Conservation (phyloP, 306 rosid species). For the Lathyrus tuberosus region DNA sequence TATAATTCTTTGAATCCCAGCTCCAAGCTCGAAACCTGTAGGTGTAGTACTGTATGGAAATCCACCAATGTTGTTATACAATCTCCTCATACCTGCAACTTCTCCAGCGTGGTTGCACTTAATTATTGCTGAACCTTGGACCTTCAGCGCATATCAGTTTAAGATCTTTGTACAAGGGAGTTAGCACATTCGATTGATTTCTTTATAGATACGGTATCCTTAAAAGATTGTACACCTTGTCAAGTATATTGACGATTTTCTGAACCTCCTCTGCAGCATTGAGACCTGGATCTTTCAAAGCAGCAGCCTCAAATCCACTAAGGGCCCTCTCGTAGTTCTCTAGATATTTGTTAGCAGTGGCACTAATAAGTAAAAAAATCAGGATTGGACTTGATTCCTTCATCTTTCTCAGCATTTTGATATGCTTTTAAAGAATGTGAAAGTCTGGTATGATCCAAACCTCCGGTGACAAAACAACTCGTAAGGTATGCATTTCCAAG, state of each 20-base stretch:
- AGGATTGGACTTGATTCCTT: slow-evolving; percentile 80
- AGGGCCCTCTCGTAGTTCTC: slow-evolving; percentile 96
- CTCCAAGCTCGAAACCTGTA: too few species aligned
- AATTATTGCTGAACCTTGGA: too few species aligned
- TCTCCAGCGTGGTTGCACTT: too few species aligned
- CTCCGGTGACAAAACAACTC: slow-evolving; percentile 85
- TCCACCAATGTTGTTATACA: too few species aligned
- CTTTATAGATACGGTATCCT: too few species aligned
- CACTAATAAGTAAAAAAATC: slow-evolving; percentile 86
- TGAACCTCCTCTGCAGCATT: slow-evolving; percentile 77
- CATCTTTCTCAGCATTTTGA: slow-evolving; percentile 97
- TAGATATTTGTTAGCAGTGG: slow-evolving; percentile 78
- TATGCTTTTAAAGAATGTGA: slow-evolving; percentile 87
- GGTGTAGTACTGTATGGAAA: too few species aligned
- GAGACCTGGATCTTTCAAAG: slow-evolving; percentile 91
- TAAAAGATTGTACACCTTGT: slow-evolving; percentile 74
- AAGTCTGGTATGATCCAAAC: slow-evolving; percentile 91
- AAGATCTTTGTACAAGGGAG: too few species aligned
- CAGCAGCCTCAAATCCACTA: slow-evolving; percentile 94
- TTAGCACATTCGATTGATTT: too few species aligned
- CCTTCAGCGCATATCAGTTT: too few species aligned
- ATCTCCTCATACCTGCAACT: too few species aligned
- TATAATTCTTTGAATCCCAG: too few species aligned
- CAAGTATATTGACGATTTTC: slow-evolving; percentile 82
- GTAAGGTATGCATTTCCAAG: slow-evolving; percentile 96